Evolutionary conservation across 164 flowering plant genomes (phyloP), one percentile per base, ranked within the genome.

Genomic region (Chimonanthus praecox): DNA sequence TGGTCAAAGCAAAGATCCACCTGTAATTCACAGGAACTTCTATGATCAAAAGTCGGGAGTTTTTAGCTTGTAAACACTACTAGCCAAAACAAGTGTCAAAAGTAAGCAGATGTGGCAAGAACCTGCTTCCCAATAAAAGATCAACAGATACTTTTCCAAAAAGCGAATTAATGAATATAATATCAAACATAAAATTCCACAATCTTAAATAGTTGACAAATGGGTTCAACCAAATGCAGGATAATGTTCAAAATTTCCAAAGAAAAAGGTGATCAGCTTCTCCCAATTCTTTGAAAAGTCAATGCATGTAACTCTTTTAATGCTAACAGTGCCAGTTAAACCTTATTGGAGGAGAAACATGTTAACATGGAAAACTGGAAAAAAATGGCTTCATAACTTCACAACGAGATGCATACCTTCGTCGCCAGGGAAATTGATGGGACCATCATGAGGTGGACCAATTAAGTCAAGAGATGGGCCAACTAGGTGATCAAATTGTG

Each of bases 1-100:
- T 94, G 87, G 81, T 96, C 99, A 80, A 96, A 96, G 82, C 97
- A 90, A 76, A 89, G 97, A 78, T 96, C 99, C 78, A 90, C 99
- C 99, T 96, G 71, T 4, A 79, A 73, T 49, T 47, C 48, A 77
- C 3, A 20, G 16, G 7, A 58, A 60, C 16, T 15, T 20, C 4
- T 11, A 21, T 63, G 8, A 7, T 20, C 44, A 54, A 15, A 54
- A n/a, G 16, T 2, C 4, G 16, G 16, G 16, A 54, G 60, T 54
- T 54, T 54, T 54, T 54, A 54, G 3, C 15, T 54, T 54, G 60
- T 54, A 54, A 16, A 66, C 44, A 66, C 9, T 45, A 45, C 45
- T 45, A 4, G 45, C 68, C 47, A 66, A 66, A 13, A 8, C 33
- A 33, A 33, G 16, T n/a, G 20, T 15, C 44, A 15, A 13, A 13